Conservation (phyloP, 2,329 filamentous ascomycete species). For the Fusarium verticillioides region DNA sequence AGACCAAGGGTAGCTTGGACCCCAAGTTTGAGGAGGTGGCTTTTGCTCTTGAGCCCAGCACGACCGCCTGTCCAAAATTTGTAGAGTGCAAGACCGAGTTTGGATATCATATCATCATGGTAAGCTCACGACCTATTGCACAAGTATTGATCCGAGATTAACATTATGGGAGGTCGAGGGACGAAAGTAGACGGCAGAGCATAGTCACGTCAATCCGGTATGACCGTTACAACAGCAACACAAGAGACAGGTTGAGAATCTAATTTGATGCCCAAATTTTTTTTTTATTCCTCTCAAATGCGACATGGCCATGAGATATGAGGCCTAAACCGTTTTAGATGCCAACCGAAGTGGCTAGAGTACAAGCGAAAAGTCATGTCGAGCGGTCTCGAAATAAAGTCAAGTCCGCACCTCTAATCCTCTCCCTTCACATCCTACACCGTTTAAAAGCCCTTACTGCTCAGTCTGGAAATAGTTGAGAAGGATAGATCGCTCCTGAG, state of each 20-base stretch:
- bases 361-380: constrained; percentile 55
- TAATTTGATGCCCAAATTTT: constrained; percentile 48
- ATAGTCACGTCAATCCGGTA: neutral
- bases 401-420: constrained; percentile 54
- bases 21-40: constrained; percentile 78
- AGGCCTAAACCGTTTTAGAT: constrained; percentile 56
- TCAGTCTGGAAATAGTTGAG: constrained; percentile 99
- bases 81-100: constrained; percentile 79
- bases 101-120: constrained; percentile 86
- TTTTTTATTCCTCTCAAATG: constrained; percentile 55
- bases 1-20: constrained; percentile 73
- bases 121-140: constrained; percentile 49
- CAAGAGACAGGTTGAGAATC: constrained; percentile 29
- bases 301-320: constrained; percentile 49
- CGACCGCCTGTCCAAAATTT: constrained; percentile 70
- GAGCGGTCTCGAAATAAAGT: constrained; percentile 48
- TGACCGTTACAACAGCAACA: neutral
- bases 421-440: constrained; percentile 52
- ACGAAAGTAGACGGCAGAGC: constrained; percentile 49
- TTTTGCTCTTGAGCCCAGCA: constrained; percentile 74
- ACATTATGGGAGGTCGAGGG: constrained; percentile 52
- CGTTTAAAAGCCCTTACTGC: constrained; percentile 61
- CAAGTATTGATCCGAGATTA: neutral
- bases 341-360: constrained; percentile 60
- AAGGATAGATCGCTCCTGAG: constrained; percentile 97